Base-by-base conservation (phyloP, 1,284 basidiomycete genomes). In the Earliella scabrosa region DNA sequence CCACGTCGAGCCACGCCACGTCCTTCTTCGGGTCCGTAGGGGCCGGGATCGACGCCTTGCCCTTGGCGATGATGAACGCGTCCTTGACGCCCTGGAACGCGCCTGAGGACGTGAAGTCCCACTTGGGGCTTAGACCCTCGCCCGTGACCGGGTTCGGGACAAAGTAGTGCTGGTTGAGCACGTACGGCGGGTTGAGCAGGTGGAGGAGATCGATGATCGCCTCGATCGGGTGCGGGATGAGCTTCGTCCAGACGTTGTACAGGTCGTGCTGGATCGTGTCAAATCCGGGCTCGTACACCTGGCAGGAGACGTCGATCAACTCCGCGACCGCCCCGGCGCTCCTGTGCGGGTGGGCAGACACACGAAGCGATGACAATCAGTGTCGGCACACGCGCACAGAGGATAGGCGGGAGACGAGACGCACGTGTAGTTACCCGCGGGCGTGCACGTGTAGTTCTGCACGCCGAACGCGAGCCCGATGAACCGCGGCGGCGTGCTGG, bases 271-370 rank as follows among this genome's bases (percentile, higher is more conserved):
- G 74, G 41, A 82, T 68, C 11, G 67, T 67, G 43, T 71, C 60
- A 66, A 81, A 81, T 13, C 68, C 52, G 16, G 74, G 59, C 7
- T 71, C 71, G 45, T 69, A 71, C 59, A 74, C 74, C 35, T 82
- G 61, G 73, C 86, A 87, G 1, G 81, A 82, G 39, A 80, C 74
- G 66, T 90, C 86, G 66, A 84, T 81, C 5, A 88, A 68, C 56
- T 80, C 76, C 1, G 82, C 83, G 27, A 84, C 69, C 18, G 85
- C 83, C n/a, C 84, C 84, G 35, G 72, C 60, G 52, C 66, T 68
- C 31, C 72, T 75, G 50, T 24, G 47, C 13, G 29, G 13, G 21
- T 2, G 16, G 10, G 24, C 20, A 36, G 16, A n/a, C n/a, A n/a
- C 39, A 44, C 18, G 35, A 21, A 36, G 10, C 2, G 45, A 23